A percentile compares a stretch with the other conserved stretches of the same genome.
Conservation (phyloP, 495 filamentous ascomycete genomes). For the Neurospora intermedia region DNA sequence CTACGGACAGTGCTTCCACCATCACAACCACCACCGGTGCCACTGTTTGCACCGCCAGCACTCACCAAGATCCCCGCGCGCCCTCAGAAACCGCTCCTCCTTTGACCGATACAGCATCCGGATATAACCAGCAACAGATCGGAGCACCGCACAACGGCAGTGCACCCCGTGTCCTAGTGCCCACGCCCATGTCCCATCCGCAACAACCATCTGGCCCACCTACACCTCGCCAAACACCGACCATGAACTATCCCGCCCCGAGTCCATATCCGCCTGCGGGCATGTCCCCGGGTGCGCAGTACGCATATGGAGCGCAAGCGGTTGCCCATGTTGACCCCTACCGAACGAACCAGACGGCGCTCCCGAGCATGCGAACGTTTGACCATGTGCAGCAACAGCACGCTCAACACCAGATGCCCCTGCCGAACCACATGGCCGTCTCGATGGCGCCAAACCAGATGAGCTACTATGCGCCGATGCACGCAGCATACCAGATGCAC, state of each 20-base stretch:
- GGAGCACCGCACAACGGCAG: slow-evolving; percentile 11
- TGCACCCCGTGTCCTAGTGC: not conserved
- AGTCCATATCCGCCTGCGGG: slow-evolving; percentile 41
- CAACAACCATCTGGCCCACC: slow-evolving; percentile 32
- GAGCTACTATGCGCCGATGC: slow-evolving; percentile 35
- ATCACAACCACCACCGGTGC: not conserved
- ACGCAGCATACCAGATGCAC: slow-evolving; percentile 27
- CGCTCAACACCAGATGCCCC: slow-evolving; percentile 26
- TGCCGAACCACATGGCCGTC: slow-evolving; percentile 25
- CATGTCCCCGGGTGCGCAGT: slow-evolving; percentile 42
- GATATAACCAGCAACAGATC: not conserved
- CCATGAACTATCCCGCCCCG: slow-evolving; percentile 44
- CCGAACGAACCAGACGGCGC: slow-evolving; percentile 36
- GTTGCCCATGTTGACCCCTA: slow-evolving; percentile 17
- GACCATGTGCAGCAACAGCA: slow-evolving; percentile 39
- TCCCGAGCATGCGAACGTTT: slow-evolving; percentile 57
- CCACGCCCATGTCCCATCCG: slow-evolving; percentile 37
- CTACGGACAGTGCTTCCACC: slow-evolving; percentile 9
- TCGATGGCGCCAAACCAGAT: slow-evolving; percentile 22
- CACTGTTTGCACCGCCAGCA: not conserved
- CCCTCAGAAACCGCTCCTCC: not conserved
- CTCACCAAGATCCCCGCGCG: not conserved
- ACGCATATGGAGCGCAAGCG: slow-evolving; percentile 38
- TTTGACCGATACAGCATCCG: not conserved
- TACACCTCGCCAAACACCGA: slow-evolving; percentile 23